Percentiles rank a stretch among this genome's conserved stretches.
Conservation (phyloP, 345 rosid genomes). For the Populus pruinosa region DNA sequence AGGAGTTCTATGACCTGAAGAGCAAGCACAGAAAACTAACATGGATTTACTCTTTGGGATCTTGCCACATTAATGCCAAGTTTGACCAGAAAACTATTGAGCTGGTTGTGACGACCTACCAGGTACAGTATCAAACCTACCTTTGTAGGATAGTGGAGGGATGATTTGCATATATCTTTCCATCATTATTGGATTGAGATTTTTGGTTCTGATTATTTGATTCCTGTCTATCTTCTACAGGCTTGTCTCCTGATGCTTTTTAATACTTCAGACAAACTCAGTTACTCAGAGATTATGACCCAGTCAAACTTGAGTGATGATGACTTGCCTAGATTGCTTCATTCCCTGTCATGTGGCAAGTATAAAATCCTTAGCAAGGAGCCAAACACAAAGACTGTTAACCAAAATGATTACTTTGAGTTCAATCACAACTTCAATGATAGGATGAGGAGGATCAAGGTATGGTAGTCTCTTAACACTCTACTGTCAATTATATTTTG, state of each 20-base stretch:
- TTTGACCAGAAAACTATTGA: slow-evolving; percentile 64
- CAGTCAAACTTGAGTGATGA: slow-evolving; percentile 81
- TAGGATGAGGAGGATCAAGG: slow-evolving; percentile 96
- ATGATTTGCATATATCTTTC: not conserved
- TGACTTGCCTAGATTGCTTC: slow-evolving; percentile 84
- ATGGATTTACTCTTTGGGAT: slow-evolving; percentile 69
- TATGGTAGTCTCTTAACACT: slow-evolving; percentile 19
- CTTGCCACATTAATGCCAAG: slow-evolving; percentile 54
- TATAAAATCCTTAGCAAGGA: slow-evolving; percentile 28
- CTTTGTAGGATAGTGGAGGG: not conserved
- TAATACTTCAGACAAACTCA: slow-evolving; percentile 70
- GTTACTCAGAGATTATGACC: slow-evolving; percentile 74
- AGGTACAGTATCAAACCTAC: slow-evolving; percentile 40
- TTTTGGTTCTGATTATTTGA: not conserved
- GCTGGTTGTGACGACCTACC: slow-evolving; percentile 67
- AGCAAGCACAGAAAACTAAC: slow-evolving; percentile 66
- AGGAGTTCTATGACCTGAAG: slow-evolving; percentile 56
- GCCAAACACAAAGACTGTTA: slow-evolving; percentile 21
- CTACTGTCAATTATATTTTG: not conserved
- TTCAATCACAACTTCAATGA: slow-evolving; percentile 59
- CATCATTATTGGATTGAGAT: not conserved
- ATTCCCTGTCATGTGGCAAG: slow-evolving; percentile 47
- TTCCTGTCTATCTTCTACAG: slow-evolving; percentile 32
- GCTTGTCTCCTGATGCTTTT: slow-evolving; percentile 84
- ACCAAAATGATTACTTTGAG: slow-evolving; percentile 21